Evolutionary conservation across 305 asterid genomes (phyloP), one percentile per base, ranked within the genome.

Genomic region (Fraxinus paxiana): DNA sequence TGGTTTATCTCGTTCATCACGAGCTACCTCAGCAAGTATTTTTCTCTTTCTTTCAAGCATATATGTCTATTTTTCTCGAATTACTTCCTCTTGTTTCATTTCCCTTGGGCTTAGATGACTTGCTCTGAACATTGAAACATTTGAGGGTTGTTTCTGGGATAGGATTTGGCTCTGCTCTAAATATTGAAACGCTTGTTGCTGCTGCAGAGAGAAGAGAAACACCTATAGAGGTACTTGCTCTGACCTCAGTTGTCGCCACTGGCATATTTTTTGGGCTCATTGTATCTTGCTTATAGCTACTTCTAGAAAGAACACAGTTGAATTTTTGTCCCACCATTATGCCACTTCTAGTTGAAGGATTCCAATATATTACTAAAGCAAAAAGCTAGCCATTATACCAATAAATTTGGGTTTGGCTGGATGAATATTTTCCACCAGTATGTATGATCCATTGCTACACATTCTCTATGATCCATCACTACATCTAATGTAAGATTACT

Each of bases 121-220:
- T 65, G 71, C 22, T 18, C 26, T 80, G 81, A 70, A 78, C 73
- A 77, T 82, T 43, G 72, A 77, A 61, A 72, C 76, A 80, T 71
- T 65, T 67, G 73, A 51, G 22, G 79, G 77, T 77, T 56, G 10
- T 75, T 80, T 82, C 9, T 73, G 73, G 73, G 76, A 46, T 87
- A 96, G 98, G 93, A 81, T 96, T 96, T 85, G 98, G 99, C 74
- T 94, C 98, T 87, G 99, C 99, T 61, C 87, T 96, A 80, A 96
- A 96, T 85, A 96, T 96, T 80, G 99, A 94, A 86, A 96, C 99
- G 73, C 97, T 96, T 82, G 94, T 96, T 86, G 98, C 98, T 56
- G 99, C 99, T 2, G 99, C 99, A 38, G 99, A 96, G 88, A 94
- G 97, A 87, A 92, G 97, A 83, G 97, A 91, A 79, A 92, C 96